Percentiles rank a stretch among this genome's conserved stretches.
phyloP scores from a whole-genome alignment of 441 rosid species.

The Iberis amara region DNA sequence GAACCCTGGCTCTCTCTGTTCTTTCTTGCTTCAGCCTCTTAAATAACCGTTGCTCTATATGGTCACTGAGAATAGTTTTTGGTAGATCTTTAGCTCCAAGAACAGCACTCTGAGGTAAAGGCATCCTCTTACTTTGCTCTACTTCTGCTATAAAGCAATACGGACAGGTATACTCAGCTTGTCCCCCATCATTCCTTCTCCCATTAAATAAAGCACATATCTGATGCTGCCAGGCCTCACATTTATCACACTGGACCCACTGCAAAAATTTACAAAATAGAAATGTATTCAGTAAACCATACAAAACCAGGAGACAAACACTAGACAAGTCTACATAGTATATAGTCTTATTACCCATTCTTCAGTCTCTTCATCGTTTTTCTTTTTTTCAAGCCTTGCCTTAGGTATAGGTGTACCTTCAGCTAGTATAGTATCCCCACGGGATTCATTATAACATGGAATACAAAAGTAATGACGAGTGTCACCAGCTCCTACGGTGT shows the following conservation, averaged over 20 bases:
- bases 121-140: constrained; percentile 81
- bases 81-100: constrained; percentile 98
- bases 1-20: constrained; percentile 74
- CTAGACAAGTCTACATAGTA: constrained; percentile 6
- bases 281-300: constrained; percentile 13
- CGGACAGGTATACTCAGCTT: constrained; percentile 99
- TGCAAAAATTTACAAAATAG: constrained; percentile 33
- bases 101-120: constrained; percentile 93
- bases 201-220: constrained; percentile 98
- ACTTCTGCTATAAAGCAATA: constrained; percentile 88
- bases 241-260: constrained; percentile 99
- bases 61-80: constrained; percentile 88
- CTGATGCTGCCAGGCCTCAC: constrained; percentile 99
- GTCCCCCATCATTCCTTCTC: constrained; percentile 96
- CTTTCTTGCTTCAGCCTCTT: constrained; percentile 73
- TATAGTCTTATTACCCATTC: constrained; percentile 68
- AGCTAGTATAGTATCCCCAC: constrained; percentile 68
- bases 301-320: constrained; percentile 14
- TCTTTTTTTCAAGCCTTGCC: constrained; percentile 89
- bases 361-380: constrained; percentile 98
- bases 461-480: constrained; percentile 87
- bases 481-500: constrained; percentile 82
- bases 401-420: constrained; percentile 67
- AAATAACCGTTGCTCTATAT: constrained; percentile 82
- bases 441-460: constrained; percentile 94